Evolutionary conservation across 73 alveolate species (phyloP).

Genomic region (Uronychia setigera): DNA sequence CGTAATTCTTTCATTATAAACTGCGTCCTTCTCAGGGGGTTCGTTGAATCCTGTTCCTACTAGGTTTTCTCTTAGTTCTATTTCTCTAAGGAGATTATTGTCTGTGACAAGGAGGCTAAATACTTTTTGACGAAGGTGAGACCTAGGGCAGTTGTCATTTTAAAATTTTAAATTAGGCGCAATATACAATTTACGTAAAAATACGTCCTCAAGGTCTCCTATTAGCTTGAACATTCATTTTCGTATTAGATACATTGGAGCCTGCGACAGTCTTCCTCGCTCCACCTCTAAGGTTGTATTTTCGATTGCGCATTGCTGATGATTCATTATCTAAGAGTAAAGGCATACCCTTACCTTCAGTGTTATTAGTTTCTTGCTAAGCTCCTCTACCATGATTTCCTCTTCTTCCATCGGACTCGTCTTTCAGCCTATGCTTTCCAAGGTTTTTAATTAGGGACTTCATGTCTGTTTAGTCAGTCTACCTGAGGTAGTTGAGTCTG

Average conservation of each 20-base stretch:
- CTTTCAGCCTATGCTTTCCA: not conserved
- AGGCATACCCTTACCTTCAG: not conserved
- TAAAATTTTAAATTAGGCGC: too few relatives aligned
- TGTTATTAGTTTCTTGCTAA: not conserved
- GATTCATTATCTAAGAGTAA: not conserved
- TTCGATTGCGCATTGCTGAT: not conserved
- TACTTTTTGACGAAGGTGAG: conserved; percentile 33
- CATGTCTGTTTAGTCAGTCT: not conserved
- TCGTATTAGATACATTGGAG: too few relatives aligned
- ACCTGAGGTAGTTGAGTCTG: not conserved
- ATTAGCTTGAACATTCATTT: too few relatives aligned
- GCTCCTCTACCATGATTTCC: not conserved
- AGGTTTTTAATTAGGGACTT: not conserved
- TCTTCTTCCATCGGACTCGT: not conserved
- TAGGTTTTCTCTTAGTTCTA: conserved; percentile 49
- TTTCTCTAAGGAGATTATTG: too few relatives aligned
- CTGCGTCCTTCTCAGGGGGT: conserved; percentile 37
- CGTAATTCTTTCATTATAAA: conserved; percentile 32
- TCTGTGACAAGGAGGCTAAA: too few relatives aligned
- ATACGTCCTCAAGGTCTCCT: too few relatives aligned
- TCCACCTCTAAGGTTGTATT: too few relatives aligned
- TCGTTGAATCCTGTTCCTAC: conserved; percentile 62
- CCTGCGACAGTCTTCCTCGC: too few relatives aligned
- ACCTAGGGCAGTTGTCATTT: conserved; percentile 18
- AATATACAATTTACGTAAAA: too few relatives aligned